Base-by-base conservation (phyloP, 192 early-diverging fungal genomes). In the Gaertneriomyces semiglobifer region DNA sequence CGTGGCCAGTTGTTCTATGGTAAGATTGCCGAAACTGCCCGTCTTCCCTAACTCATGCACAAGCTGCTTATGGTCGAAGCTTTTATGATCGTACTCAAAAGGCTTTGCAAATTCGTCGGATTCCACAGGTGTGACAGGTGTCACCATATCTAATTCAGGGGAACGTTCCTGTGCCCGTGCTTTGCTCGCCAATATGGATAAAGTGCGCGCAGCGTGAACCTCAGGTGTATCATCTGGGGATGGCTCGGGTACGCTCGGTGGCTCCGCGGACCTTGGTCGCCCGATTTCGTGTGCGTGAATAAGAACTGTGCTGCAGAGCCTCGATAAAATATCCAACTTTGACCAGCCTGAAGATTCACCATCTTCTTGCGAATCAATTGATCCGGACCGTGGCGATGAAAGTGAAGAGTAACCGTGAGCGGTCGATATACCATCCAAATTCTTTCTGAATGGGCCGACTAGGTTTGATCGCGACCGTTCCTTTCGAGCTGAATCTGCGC, bases 401-500 rank as follows among this genome's bases (percentile, higher is more conserved):
- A 33, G 25, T 33, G 25, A 33, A 33, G 25, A 33, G 25, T 33
- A 33, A 33, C 25, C 25, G 25, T 33, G 25, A 33, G 25, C 25
- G 25, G 25, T 33, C 2, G 25, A 33, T 33, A 33, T 33, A 33
- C 25, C 25, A 2, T 33, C 25, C 25, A 33, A 33, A 33, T 33
- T 33, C 25, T 33, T 33, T 33, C 25, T 33, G 2, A 33, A 33
- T 33, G 25, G 25, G 25, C 25, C 25, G 1, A 33, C 25, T 0
- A 33, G 25, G 25, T 33, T 33, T 33, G 25, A 33, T 8, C 64
- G 51, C 18, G 54, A 54, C 38, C 66, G 43, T 43, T 89, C 88
- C 72, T 93, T 93, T 46, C 92, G 83, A 16, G 78, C 78, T 6
- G 91, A 92, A 68, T 91, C 86, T 0, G 82, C 79, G 60, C 93